Evolutionary conservation across 2,329 filamentous ascomycete genomes (phyloP).

Genomic region (Xenosphaeropsis pyriputrescens): DNA sequence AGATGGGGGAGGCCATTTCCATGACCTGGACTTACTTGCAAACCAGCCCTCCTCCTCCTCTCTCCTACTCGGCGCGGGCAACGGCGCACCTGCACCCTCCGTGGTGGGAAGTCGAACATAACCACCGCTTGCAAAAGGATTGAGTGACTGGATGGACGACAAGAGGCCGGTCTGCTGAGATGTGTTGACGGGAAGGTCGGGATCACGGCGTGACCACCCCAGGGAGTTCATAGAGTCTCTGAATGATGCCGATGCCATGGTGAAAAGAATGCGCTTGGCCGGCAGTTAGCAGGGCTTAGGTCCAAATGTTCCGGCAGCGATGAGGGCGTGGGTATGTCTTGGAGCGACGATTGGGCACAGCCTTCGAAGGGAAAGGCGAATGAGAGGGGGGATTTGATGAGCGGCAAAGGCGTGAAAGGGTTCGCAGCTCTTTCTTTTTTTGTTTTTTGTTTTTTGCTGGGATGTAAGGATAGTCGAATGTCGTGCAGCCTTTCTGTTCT

Average conservation of each 20-base stretch:
- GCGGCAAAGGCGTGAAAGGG: too few relatives aligned
- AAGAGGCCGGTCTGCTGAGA: constrained; percentile 58
- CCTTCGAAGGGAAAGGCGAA: too few relatives aligned
- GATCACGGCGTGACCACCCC: constrained; percentile 80
- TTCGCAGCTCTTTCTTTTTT: background rate
- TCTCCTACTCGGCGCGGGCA: constrained; percentile 70
- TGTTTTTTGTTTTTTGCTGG: constrained; percentile 1
- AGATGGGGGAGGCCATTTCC: background rate
- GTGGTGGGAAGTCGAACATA: constrained; percentile 84
- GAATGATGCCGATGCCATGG: constrained; percentile 80
- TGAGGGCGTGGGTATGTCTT: too few relatives aligned
- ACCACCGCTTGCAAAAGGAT: constrained; percentile 75
- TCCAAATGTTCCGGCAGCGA: too few relatives aligned
- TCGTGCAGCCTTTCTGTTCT: too few relatives aligned
- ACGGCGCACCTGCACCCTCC: constrained; percentile 67
- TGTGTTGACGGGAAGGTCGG: constrained; percentile 63
- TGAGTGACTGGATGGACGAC: constrained; percentile 68
- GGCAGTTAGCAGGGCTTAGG: background rate
- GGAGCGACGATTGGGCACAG: too few relatives aligned
- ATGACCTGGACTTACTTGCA: constrained; percentile 56
- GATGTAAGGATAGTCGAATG: constrained; percentile 1
- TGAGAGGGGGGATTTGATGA: too few relatives aligned
- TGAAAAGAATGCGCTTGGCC: constrained; percentile 3
- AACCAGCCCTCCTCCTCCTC: constrained; percentile 96
- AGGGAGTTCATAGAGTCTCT: constrained; percentile 89